These are phyloP conservation scores for Camillea tinctor DNA, from an alignment of 2,329 filamentous ascomycete genomes.

Conservation along the genomic window DNA sequence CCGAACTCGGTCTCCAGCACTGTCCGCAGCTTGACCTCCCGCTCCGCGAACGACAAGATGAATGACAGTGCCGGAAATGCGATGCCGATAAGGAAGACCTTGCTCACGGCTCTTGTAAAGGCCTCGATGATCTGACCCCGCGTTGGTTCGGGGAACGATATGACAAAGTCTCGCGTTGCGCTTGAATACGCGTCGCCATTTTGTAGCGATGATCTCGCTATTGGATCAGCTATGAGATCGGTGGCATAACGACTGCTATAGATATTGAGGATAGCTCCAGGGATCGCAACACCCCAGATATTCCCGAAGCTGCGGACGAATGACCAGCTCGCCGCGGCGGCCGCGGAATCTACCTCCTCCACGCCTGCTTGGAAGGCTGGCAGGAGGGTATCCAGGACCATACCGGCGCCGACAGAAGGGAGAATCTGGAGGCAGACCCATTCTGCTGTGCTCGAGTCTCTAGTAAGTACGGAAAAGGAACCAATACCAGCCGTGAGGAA, in stretches of 20 bases:
- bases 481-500: slow-evolving; percentile 42
- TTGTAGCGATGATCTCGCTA: slow-evolving; percentile 7
- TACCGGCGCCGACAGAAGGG: slow-evolving; percentile 36
- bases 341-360: slow-evolving; percentile 29
- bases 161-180: slow-evolving; percentile 18
- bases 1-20: slow-evolving; percentile 40
- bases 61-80: slow-evolving; percentile 34
- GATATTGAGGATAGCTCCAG: slow-evolving; percentile 35
- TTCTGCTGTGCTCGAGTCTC: slow-evolving; percentile 27
- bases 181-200: slow-evolving; percentile 21
- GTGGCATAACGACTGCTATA: slow-evolving; percentile 4
- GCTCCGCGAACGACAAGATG: slow-evolving; percentile 33
- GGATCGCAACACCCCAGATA: slow-evolving; percentile 42
- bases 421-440: slow-evolving; percentile 39
- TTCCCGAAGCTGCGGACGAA: slow-evolving; percentile 43
- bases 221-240: slow-evolving; percentile 3
- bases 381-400: slow-evolving; percentile 35
- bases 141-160: slow-evolving; percentile 11
- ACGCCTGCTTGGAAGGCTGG: slow-evolving; percentile 39
- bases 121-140: slow-evolving; percentile 31
- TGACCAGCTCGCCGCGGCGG: slow-evolving; percentile 34
- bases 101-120: slow-evolving; percentile 34
- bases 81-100: slow-evolving; percentile 38
- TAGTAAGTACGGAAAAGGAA: slow-evolving; percentile 38
- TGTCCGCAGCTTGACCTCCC: slow-evolving; percentile 36